Evolutionary conservation across 257 asterid species (phyloP).

Genomic region (Dorcoceras hygrometricum): DNA sequence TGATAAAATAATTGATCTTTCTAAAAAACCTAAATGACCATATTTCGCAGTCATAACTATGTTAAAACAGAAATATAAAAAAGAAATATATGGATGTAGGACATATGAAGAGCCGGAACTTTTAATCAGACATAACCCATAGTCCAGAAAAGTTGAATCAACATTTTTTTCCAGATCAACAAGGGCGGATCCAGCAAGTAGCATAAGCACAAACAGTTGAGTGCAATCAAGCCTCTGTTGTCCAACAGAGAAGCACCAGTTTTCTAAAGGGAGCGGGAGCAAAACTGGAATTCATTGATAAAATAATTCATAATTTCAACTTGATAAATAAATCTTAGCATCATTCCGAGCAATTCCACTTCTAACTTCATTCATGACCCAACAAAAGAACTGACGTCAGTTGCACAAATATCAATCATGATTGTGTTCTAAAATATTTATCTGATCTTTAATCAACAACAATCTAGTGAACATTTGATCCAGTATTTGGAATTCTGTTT

Average conservation of each 20-base stretch:
- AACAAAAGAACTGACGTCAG: conserved; percentile 9
- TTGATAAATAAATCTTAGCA: too few relatives aligned
- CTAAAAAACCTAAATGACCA: neutral
- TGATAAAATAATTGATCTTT: neutral
- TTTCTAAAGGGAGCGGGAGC: neutral
- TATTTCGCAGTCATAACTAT: neutral
- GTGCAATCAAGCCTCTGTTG: conserved; percentile 11
- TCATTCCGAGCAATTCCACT: too few relatives aligned
- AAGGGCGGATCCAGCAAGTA: neutral
- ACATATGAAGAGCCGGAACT: neutral
- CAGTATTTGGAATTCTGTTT: too few relatives aligned
- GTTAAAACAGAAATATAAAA: neutral
- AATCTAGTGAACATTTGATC: neutral
- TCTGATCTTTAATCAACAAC: neutral
- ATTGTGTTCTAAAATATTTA: conserved; percentile 3
- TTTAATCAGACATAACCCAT: neutral
- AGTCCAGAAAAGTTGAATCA: conserved; percentile 1
- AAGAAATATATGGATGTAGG: neutral
- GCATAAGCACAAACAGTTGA: conserved; percentile 9
- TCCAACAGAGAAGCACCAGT: conserved; percentile 5
- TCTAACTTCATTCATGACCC: too few relatives aligned
- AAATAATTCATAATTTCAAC: too few relatives aligned
- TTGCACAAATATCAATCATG: neutral
- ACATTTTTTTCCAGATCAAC: neutral
- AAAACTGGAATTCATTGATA: conserved; percentile 8